Base-by-base conservation (phyloP, 345 rosid species). In the Turritis glabra region DNA sequence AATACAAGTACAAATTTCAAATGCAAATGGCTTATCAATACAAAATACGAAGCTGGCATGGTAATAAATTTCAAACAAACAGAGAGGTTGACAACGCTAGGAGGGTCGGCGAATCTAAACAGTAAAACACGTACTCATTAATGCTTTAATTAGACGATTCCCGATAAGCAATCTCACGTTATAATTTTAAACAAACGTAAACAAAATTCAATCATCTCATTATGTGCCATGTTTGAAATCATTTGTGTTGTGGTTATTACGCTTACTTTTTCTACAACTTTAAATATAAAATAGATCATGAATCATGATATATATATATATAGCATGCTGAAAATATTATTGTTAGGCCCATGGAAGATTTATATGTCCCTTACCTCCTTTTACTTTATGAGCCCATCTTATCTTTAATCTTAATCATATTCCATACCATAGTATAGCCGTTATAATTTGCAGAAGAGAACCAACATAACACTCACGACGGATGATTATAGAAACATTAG, bases 61-160 rank as follows among this genome's bases (percentile, higher is more conserved):
- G 23, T 26, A 43, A 41, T 53, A 30, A 63, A 29, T 40, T 19
- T 29, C 0, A 21, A 40, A 63, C 23, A 29, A 64, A 73, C 64
- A 30, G 27, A 43, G 33, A 41, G 44, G 77, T 29, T 53, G 77
- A 64, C 37, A 72, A 38, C 13, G 63, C 43, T 32, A 3, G 19
- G 48, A 38, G 18, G 66, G 50, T 22, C 9, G 19, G 8, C 44
- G 44, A 72, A 72, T 50, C 30, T 50, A 33, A 71, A 35, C 40
- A 29, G 40, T n/a, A n/a, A n/a, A n/a, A n/a, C n/a, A n/a, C n/a
- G 21, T 22, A 30, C 26, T 15, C 59, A 44, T 46, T 57, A 66
- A 18, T 66, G 65, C 26, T 15, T 64, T 46, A 18, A 25, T 65
- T 56, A 65, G 40, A 66, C 15, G 30, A 27, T 55, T 53, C 18